A percentile compares a stretch with the other conserved stretches of the same genome.
phyloP scores from a whole-genome alignment of 257 asterid genomes.

The Solanum chilense region DNA sequence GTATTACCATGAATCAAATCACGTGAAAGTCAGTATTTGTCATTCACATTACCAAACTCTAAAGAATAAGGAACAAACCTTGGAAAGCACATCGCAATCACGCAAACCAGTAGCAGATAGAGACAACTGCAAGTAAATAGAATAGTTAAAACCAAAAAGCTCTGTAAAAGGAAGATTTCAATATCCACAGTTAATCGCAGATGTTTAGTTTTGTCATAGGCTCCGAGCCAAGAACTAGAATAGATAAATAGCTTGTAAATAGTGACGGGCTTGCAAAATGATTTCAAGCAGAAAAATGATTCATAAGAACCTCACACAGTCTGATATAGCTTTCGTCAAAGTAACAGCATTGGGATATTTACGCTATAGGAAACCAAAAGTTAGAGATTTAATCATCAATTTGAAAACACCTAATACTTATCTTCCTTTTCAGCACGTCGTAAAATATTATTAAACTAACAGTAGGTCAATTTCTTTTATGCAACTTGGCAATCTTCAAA shows the following conservation, averaged over 20 bases:
- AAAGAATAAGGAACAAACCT: constrained; percentile 45
- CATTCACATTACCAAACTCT: not conserved
- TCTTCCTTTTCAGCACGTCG: not conserved
- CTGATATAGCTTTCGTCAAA: not conserved
- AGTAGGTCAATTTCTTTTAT: not conserved
- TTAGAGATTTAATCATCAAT: not conserved
- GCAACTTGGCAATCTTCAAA: not conserved
- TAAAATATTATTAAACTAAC: not conserved
- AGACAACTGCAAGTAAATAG: constrained; percentile 57
- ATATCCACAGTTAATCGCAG: not conserved
- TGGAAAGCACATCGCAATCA: constrained; percentile 84
- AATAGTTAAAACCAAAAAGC: not conserved
- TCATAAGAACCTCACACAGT: not conserved
- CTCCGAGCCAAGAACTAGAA: not conserved
- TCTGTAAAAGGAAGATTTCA: not conserved
- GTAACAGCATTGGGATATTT: not conserved
- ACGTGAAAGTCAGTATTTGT: not conserved
- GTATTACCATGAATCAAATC: not conserved
- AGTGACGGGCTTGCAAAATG: not conserved
- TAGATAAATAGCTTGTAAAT: not conserved
- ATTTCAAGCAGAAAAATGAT: not conserved
- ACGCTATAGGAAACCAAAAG: not conserved
- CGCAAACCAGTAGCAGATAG: constrained; percentile 74
- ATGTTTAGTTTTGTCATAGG: not conserved
- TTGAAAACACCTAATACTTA: not conserved